Percentiles rank a stretch among this genome's conserved stretches.
Evolutionary conservation across 306 rosid genomes (phyloP).

Genomic region (Acacia crassicarpa): DNA sequence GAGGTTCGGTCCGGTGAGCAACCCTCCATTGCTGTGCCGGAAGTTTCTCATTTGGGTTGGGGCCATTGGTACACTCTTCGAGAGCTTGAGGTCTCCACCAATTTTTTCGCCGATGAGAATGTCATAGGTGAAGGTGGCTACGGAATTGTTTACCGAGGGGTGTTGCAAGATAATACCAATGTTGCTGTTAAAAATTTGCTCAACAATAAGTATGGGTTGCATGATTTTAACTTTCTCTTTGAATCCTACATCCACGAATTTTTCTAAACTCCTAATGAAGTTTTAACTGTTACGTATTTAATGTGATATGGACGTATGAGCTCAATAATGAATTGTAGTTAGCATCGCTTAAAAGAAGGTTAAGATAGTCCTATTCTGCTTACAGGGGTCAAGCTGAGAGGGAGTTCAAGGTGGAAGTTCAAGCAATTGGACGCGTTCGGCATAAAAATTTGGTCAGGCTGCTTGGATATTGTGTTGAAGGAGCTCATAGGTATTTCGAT

Average conservation of each 20-base stretch:
- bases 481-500: conserved; percentile 54
- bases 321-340: neutral
- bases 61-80: conserved; percentile 89
- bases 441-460: conserved; percentile 90
- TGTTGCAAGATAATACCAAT: conserved; percentile 68
- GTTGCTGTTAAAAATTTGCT: conserved; percentile 89
- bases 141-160: conserved; percentile 75
- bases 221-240: neutral
- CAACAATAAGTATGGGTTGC: conserved; percentile 61
- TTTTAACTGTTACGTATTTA: neutral
- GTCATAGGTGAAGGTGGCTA: conserved; percentile 88
- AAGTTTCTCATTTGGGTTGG: conserved; percentile 87
- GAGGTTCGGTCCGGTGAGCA: conserved; percentile 43
- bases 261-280: neutral
- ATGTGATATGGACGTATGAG: neutral
- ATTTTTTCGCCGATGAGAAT: conserved; percentile 64
- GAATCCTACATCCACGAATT: neutral
- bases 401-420: conserved; percentile 84
- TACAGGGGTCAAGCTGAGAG: conserved; percentile 81
- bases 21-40: conserved; percentile 43
- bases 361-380: neutral
- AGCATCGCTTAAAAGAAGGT: neutral
- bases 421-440: conserved; percentile 87
- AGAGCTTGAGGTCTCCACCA: conserved; percentile 82
- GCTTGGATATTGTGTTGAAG: conserved; percentile 78